Conservation (phyloP, 2,329 filamentous ascomycete species). For the Colletotrichum agaves region DNA sequence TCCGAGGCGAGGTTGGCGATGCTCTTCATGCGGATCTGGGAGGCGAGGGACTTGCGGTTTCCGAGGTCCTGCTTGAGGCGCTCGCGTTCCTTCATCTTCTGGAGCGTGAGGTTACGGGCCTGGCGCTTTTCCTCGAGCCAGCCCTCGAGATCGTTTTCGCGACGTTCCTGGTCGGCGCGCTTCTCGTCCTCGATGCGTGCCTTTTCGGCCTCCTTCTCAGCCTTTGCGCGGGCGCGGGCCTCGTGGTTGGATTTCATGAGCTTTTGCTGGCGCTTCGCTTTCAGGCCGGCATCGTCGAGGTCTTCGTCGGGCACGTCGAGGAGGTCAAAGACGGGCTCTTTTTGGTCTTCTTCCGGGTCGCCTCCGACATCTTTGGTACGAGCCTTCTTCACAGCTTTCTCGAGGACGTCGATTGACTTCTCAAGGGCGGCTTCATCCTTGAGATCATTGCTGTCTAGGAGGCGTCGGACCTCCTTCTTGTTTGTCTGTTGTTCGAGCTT, state of each 20-base stretch:
- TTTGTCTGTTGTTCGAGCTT: slow-evolving; percentile 75
- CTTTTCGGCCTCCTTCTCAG: slow-evolving; percentile 94
- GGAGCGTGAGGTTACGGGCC: slow-evolving; percentile 75
- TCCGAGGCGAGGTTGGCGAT: slow-evolving; percentile 96
- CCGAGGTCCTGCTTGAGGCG: slow-evolving; percentile 93
- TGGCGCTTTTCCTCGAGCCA: slow-evolving; percentile 88
- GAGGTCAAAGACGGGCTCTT: slow-evolving; percentile 86
- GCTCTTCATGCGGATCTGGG: slow-evolving; percentile 97
- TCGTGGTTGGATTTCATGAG: slow-evolving; percentile 96
- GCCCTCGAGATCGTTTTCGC: slow-evolving; percentile 83
- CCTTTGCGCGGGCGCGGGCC: slow-evolving; percentile 91
- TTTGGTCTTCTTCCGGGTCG: slow-evolving; percentile 81
- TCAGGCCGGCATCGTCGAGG: slow-evolving; percentile 89
- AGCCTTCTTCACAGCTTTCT: slow-evolving; percentile 88
- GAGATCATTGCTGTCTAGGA: slow-evolving; percentile 90
- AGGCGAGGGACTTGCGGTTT: slow-evolving; percentile 95
- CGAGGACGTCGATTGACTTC: slow-evolving; percentile 85
- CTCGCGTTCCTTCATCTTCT: slow-evolving; percentile 93
- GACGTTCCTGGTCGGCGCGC: slow-evolving; percentile 82
- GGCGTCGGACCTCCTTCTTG: slow-evolving; percentile 89
- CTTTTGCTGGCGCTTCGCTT: slow-evolving; percentile 91
- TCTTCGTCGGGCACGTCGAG: slow-evolving; percentile 92
- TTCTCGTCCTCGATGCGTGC: slow-evolving; percentile 85
- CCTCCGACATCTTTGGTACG: slow-evolving; percentile 93
- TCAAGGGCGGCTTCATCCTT: slow-evolving; percentile 91